Evolutionary conservation across 139 green algal species (phyloP), one percentile per base, ranked within the genome.

Genomic region (Tetradesmus lagerheimii): DNA sequence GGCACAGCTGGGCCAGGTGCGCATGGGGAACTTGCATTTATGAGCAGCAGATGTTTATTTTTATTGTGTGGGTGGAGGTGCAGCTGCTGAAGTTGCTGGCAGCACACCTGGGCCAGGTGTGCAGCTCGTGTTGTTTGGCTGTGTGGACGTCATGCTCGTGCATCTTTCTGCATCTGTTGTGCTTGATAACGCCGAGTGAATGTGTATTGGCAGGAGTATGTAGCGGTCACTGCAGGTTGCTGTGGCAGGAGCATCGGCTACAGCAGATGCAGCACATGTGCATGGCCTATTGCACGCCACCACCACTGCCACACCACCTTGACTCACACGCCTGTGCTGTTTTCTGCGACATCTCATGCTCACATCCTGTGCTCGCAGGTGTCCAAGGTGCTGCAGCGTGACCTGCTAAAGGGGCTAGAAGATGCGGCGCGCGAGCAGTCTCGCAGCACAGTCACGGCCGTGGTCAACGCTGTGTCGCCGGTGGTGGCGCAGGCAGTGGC

Each of bases 361-460:
- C 4, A 15, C 25, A 53, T 39, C 16, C 6, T 83, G 78, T 43
- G 38, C 43, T 38, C 41, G 9, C 81, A 91, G 85, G 23, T 85
- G 29, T 38, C 89, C 1, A 47, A 38, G 0, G 80, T 37, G 62
- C 84, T 93, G 41, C 34, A 75, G 71, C 34, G 38, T 11, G 75
- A 78, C 67, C 45, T 91, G 14, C 1, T 23, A 5, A 90, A 90
- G 85, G 78, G 67, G 35, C 16, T 90, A 12, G 83, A 66, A 20
- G 88, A 92, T 37, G 47, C 78, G 23, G 84, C 87, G 11, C 66
- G 77, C 12, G 91, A 92, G 78, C 78, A 90, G 47, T 84, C 84
- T 9, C 75, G 79, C n/a, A 38, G 43, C 43, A 77, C 91, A 37
- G 85, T 83, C 25, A 37, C 80, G 35, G 57, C 77, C 79, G 83